Evolutionary conservation across 108 stramenopile species (phyloP).

Genomic region (Pseudonitzschia pungens): DNA sequence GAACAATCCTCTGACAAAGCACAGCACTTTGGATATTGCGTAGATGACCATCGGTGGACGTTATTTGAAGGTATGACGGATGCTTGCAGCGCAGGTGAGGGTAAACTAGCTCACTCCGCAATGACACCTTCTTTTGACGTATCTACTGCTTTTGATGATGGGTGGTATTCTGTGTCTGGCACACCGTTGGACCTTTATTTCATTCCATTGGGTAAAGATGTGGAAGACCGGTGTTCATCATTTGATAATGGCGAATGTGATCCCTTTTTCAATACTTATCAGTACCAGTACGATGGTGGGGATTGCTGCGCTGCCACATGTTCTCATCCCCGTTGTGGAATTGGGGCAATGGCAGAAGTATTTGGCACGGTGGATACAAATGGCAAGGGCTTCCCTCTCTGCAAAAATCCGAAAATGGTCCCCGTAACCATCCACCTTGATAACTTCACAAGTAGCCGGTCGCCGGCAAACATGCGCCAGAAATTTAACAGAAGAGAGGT

Average conservation of each 20-base stretch:
- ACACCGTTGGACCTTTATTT: constrained; percentile 1
- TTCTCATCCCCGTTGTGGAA: background rate
- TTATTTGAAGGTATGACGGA: background rate
- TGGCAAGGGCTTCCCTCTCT: background rate
- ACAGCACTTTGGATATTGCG: constrained; percentile 2
- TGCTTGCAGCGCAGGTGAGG: background rate
- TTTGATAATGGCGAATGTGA: background rate
- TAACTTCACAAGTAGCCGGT: background rate
- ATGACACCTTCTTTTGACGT: background rate
- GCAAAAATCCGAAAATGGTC: background rate
- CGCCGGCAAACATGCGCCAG: background rate
- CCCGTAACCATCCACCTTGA: constrained; percentile 4
- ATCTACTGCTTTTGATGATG: background rate
- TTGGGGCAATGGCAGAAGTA: background rate
- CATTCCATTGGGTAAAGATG: background rate
- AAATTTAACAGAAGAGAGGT: background rate
- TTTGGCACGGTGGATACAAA: background rate
- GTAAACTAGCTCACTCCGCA: background rate
- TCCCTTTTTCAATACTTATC: background rate
- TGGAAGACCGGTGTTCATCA: background rate
- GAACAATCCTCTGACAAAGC: background rate
- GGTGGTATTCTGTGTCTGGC: background rate
- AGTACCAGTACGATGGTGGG: background rate
- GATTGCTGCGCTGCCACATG: constrained; percentile 6
- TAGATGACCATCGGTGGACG: background rate